Conservation (phyloP, 805 yeast genomes). For the Hanseniaspora singularis region DNA sequence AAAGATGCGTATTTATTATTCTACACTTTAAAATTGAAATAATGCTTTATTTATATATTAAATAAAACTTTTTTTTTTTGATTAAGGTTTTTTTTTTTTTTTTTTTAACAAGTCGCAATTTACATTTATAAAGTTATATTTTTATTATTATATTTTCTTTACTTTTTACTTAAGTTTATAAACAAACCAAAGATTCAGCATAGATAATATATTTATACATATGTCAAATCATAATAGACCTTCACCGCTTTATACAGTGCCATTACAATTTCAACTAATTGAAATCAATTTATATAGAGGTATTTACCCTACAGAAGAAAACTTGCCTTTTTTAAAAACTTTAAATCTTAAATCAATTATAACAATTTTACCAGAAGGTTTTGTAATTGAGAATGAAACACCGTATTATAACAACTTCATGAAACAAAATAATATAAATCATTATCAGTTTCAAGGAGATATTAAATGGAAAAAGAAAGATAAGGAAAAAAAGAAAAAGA, state of each 20-base stretch:
- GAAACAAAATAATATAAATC: conserved; percentile 38
- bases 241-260: conserved; percentile 40
- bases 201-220: not conserved
- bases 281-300: conserved; percentile 69
- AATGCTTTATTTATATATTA: too few relatives aligned
- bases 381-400: conserved; percentile 40
- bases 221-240: not conserved
- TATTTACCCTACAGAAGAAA: conserved; percentile 70
- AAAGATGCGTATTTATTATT: conserved; percentile 75
- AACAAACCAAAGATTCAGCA: not conserved
- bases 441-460: conserved; percentile 57
- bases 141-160: too few relatives aligned
- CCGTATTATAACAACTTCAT: conserved; percentile 43
- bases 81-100: conserved; percentile 9
- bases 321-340: conserved; percentile 53
- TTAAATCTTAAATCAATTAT: conserved; percentile 59
- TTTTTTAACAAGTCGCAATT: too few relatives aligned
- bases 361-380: conserved; percentile 68
- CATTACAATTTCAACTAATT: conserved; percentile 62
- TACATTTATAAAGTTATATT: too few relatives aligned
- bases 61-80: too few relatives aligned
- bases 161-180: not conserved
- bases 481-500: conserved; percentile 18
- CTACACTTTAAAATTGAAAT: conserved; percentile 38
- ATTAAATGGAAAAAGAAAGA: conserved; percentile 28